Percentiles rank a stretch among this genome's conserved stretches.
Evolutionary conservation across 2,329 filamentous ascomycete species (phyloP).

Genomic region (Chalara sp.): DNA sequence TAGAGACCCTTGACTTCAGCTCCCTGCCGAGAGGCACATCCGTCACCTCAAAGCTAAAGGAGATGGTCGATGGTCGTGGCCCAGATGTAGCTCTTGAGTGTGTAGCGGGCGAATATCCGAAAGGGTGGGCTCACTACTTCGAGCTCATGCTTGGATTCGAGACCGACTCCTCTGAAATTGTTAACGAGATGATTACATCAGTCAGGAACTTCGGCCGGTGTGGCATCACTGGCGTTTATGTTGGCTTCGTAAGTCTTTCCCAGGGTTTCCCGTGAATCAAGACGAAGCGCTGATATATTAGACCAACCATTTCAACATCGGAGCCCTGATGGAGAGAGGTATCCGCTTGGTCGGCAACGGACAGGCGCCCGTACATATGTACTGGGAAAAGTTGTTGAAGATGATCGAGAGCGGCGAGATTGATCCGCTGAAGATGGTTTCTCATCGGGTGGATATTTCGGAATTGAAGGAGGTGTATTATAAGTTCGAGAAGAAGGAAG

Average conservation of each 20-base stretch:
- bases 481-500: conserved; percentile 54
- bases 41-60: conserved; percentile 66
- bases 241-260: conserved; percentile 45
- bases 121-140: conserved; percentile 53
- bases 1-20: conserved; percentile 65
- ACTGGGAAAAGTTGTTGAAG: conserved; percentile 72
- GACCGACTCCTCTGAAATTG: conserved; percentile 75
- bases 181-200: conserved; percentile 75
- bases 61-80: conserved; percentile 64
- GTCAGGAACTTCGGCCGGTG: conserved; percentile 66
- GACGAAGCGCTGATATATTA: background rate
- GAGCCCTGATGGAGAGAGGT: conserved; percentile 80
- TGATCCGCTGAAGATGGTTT: conserved; percentile 74
- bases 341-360: conserved; percentile 67
- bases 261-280: background rate
- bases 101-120: conserved; percentile 53
- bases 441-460: conserved; percentile 69
- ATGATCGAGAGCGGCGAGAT: conserved; percentile 61
- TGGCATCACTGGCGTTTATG: conserved; percentile 68
- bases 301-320: conserved; percentile 24
- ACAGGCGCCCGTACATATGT: conserved; percentile 69
- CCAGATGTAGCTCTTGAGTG: conserved; percentile 71
- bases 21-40: conserved; percentile 53
- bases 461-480: conserved; percentile 63
- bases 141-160: conserved; percentile 60